Base-by-base conservation (phyloP, 352 stramenopile species). In the Labyrinthula sp. region DNA sequence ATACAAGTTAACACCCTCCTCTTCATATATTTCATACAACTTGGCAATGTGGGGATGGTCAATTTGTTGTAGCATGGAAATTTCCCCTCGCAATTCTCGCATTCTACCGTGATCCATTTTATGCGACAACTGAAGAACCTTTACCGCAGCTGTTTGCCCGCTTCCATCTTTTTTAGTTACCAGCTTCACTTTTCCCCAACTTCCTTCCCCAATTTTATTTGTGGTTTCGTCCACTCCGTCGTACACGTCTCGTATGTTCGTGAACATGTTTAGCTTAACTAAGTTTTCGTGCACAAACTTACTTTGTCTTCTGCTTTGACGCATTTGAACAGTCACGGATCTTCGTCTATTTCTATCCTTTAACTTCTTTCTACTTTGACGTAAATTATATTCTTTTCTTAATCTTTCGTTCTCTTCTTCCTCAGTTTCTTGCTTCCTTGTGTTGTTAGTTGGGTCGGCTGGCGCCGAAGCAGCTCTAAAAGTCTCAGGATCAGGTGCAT, bases 1-100 rank as follows among this genome's bases (percentile, higher is more conserved):
- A 46, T 87, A 78, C 18, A 88, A 45, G 61, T 86, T 65, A 43
- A 70, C 68, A 54, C 79, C 72, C 61, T 79, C 69, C 46, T 88
- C 76, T 29, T 52, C 43, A 22, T 52, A 52, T 5, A 35, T 52
- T 17, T 52, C 43, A 22, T 52, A 52, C 2, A 52, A 35, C 43
- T 49, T 52, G 30, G 43, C 43, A 17, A 52, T 52, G 35, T 52
- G 43, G 20, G 43, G 43, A 30, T 52, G 43, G 35, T 52, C 43
- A 15, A 52, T 31, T 29, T 52, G 40, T 22, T 31, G 31, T 10
- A 52, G 43, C 37, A 52, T 35, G 3, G 47, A 28, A 37, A 52
- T 52, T 24, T 52, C 43, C 25, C 43, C 43, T 23, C 40, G 43
- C 37, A 52, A 28, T 20, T 52, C 43, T 18, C 43, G 30, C 6